phyloP scores from a whole-genome alignment of 2,329 filamentous ascomycete genomes.

The Fusarium buharicum region DNA sequence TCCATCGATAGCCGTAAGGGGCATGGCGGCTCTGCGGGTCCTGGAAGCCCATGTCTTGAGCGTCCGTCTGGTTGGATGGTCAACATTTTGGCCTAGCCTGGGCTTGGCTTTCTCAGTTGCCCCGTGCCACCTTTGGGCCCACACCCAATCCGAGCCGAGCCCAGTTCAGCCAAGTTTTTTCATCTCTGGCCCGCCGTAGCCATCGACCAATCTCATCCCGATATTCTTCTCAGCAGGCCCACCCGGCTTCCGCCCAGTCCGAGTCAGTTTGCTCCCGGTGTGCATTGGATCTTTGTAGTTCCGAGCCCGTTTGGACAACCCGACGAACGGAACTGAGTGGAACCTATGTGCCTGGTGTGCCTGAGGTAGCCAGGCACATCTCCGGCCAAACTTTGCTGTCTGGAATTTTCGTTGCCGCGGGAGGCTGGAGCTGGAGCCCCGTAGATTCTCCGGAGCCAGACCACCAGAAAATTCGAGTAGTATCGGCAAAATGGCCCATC shows the following conservation, averaged over 20 bases:
- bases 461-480: conserved; percentile 15
- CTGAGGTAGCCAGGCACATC: conserved; percentile 12
- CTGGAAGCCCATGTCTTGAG: conserved; percentile 25
- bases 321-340: too few species aligned
- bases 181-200: conserved; percentile 18
- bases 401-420: conserved; percentile 35
- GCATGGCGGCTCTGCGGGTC: conserved; percentile 28
- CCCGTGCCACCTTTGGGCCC: conserved; percentile 31
- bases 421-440: conserved; percentile 5
- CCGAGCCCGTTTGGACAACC: conserved; percentile 10
- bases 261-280: conserved; percentile 30
- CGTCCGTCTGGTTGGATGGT: conserved; percentile 41
- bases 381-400: conserved; percentile 11
- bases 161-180: conserved; percentile 27
- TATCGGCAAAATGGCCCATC: conserved; percentile 4
- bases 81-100: conserved; percentile 32
- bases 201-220: conserved; percentile 27
- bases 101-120: conserved; percentile 32
- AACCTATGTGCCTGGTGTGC: conserved; percentile 16
- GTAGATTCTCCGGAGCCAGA: conserved; percentile 13
- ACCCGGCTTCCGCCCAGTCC: conserved; percentile 29
- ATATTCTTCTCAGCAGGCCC: not conserved
- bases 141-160: conserved; percentile 19
- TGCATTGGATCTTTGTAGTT: conserved; percentile 25
- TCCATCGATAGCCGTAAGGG: conserved; percentile 16